Base-by-base conservation (phyloP, 306 rosid species). In the Spatholobus suberectus region DNA sequence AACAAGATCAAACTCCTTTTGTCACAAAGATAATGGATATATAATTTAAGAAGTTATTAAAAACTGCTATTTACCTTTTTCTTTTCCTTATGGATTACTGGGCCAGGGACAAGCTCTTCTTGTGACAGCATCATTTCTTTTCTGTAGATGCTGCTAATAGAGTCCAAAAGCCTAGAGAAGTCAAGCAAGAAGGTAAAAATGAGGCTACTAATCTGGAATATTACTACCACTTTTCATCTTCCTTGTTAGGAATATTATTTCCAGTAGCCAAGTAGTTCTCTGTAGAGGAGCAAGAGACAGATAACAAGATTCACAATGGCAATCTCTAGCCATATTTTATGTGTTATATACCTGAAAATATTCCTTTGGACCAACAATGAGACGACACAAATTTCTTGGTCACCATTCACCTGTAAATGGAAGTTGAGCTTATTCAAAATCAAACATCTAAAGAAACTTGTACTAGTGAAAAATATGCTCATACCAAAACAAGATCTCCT, bases 401-500 rank as follows among this genome's bases (percentile, higher is more conserved):
- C 92, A 35, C 91, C 88, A 51, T 93, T 96, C 51, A 89, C 98
- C 99, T 96, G 87, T n/a, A 78, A 66, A 84, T 61, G 69, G 73
- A 83, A 78, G 34, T 84, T 18, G 77, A 18, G 55, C 32, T 59
- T 38, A 49, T 77, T 81, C 7, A 43, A 55, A 54, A n/a, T 55
- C 44, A 38, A 78, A 66, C 14, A 55, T 32, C 34, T 75, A 2
- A 21, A 18, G 46, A 67, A 80, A 11, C 34, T 70, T 38, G 44
- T 71, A 21, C 71, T 18, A 17, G 77, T 32, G 41, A 77, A 72
- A 78, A 24, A 76, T 17, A 71, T 35, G 83, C 54, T 70, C 86
- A 75, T 92, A 96, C 99, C 94, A 92, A 68, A 72, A 96, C 87
- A 86, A 95, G 85, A 59, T 96, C 96, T 84, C 99, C 99, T 84